A percentile compares a stretch with the other conserved stretches of the same genome.
phyloP scores from a whole-genome alignment of 352 stramenopile genomes.

The Pythium graminicola region DNA sequence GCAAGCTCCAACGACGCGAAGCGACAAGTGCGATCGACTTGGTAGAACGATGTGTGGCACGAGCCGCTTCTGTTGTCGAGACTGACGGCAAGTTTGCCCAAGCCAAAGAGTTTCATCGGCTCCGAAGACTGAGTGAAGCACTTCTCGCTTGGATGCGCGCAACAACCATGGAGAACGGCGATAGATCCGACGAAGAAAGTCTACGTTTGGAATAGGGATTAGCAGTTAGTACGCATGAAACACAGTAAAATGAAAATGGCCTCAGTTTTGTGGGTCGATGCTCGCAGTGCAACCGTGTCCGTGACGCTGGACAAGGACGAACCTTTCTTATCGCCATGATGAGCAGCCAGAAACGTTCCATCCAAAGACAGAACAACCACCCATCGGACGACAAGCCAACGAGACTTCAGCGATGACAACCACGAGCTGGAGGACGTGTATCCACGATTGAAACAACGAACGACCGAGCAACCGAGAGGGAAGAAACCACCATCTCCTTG shows the following conservation, averaged over 20 bases:
- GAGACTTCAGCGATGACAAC: slow-evolving; percentile 1
- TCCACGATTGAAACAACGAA: background rate
- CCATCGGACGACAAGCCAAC: slow-evolving; percentile 20
- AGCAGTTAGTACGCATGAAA: no score
- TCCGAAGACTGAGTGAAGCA: slow-evolving; percentile 17
- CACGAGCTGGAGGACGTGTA: background rate
- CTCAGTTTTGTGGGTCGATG: slow-evolving; percentile 16
- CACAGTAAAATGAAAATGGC: slow-evolving; percentile 1
- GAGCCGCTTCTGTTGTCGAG: slow-evolving; percentile 16
- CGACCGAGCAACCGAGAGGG: background rate
- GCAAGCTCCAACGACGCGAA: slow-evolving; percentile 1
- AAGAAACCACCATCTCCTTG: no score
- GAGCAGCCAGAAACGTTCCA: slow-evolving; percentile 7
- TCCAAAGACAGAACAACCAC: slow-evolving; percentile 6
- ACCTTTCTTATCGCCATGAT: slow-evolving; percentile 67
- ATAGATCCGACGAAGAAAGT: no score
- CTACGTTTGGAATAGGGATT: no score
- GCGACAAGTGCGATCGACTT: background rate
- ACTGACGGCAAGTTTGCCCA: slow-evolving; percentile 41
- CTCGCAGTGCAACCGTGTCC: no score
- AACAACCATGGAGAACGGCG: slow-evolving; percentile 1
- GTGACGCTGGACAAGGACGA: slow-evolving; percentile 49
- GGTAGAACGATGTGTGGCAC: background rate
- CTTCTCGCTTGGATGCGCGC: slow-evolving; percentile 25
- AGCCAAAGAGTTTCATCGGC: slow-evolving; percentile 38